phyloP scores from a whole-genome alignment of 2,329 filamentous ascomycete genomes.

The Pseudogymnoascus sp. region DNA sequence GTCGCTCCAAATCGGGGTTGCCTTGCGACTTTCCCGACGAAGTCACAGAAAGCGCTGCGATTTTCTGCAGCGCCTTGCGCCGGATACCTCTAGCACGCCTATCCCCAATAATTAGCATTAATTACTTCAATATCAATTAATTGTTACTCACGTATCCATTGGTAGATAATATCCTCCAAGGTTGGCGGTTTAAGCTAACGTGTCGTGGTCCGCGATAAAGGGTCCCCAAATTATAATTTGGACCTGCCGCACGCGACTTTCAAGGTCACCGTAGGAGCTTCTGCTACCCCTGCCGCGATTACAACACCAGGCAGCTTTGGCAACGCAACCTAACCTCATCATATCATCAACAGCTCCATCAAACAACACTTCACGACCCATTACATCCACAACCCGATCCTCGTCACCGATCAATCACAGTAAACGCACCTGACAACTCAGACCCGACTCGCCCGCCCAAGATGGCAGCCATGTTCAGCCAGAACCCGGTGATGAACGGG shows the following conservation, averaged over 20 bases:
- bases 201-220: conserved; percentile 1
- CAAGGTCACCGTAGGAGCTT: conserved; percentile 6
- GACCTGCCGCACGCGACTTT: not conserved
- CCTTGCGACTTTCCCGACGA: conserved; percentile 48
- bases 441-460: conserved; percentile 22
- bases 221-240: conserved; percentile 3
- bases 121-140: not conserved
- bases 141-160: conserved; percentile 32
- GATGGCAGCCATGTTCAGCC: conserved; percentile 63
- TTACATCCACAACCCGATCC: conserved; percentile 10
- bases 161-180: conserved; percentile 7
- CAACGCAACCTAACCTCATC: conserved; percentile 9
- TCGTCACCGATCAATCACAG: not conserved
- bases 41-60: conserved; percentile 54
- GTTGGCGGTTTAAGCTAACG: conserved; percentile 7
- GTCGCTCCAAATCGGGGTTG: conserved; percentile 54
- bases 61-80: conserved; percentile 56
- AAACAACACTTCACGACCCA: not conserved
- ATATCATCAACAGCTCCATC: conserved; percentile 7
- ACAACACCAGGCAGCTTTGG: conserved; percentile 7
- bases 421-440: not conserved
- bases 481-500: conserved; percentile 61
- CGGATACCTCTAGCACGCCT: conserved; percentile 47
- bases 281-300: conserved; percentile 5
- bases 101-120: not conserved